These are phyloP conservation scores for Zygoascus ofunaensis DNA, from an alignment of 805 yeast genomes.

Conservation along the genomic window DNA sequence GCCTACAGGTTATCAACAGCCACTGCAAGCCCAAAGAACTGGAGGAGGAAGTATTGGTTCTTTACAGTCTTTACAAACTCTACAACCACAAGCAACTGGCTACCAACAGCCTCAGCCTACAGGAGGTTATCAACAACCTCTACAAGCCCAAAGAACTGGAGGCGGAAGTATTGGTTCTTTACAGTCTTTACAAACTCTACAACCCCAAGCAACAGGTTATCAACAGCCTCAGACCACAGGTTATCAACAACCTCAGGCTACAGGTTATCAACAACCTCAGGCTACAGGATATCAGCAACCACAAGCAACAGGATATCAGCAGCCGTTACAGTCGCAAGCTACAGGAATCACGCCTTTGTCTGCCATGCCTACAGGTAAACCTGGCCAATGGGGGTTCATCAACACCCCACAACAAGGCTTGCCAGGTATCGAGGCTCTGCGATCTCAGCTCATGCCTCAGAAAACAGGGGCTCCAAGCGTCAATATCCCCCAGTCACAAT, in stretches of 20 bases:
- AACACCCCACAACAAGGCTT: conserved; percentile 60
- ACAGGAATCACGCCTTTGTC: conserved; percentile 25
- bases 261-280: conserved; percentile 22
- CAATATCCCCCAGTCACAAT: conserved; percentile 4
- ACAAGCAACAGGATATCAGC: conserved; percentile 25
- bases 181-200: conserved; percentile 3
- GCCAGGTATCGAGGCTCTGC: conserved; percentile 61
- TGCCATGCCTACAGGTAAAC: conserved; percentile 49
- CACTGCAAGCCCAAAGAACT: conserved; percentile 11
- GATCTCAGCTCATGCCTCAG: conserved; percentile 56
- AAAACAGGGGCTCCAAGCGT: conserved; percentile 20
- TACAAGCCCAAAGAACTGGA: conserved; percentile 14
- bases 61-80: conserved; percentile 1
- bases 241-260: conserved; percentile 21
- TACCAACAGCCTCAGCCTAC: conserved; percentile 23
- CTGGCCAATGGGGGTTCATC: conserved; percentile 76
- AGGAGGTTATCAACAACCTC: conserved; percentile 23
- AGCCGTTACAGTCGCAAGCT: conserved; percentile 27
- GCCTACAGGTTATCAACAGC: background rate
- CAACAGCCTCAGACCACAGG: conserved; percentile 5
- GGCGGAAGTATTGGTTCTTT: background rate
- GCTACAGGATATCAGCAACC: conserved; percentile 18
- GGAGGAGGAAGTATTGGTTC: conserved; percentile 7
- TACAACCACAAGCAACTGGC: conserved; percentile 5
- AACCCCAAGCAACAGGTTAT: conserved; percentile 11